Percentiles rank a stretch among this genome's conserved stretches.
These are phyloP conservation scores for Lentinula novae-zelandiae DNA, from an alignment of 1,284 basidiomycete species.

Conservation along the genomic window DNA sequence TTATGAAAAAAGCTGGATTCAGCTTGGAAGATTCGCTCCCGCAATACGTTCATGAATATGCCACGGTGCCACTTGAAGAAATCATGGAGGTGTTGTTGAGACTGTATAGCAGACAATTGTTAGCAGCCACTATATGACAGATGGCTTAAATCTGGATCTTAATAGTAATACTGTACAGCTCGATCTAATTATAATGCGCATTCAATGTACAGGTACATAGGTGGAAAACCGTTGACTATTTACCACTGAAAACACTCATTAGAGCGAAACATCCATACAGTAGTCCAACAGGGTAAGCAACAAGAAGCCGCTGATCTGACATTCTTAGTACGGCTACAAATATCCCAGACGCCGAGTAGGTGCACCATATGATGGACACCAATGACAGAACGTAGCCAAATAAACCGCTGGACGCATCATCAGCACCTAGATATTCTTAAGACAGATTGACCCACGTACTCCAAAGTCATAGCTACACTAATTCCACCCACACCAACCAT, in stretches of 20 bases:
- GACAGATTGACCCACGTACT: slow-evolving; percentile 54
- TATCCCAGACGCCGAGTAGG: slow-evolving; percentile 90
- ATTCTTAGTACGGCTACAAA: slow-evolving; percentile 92
- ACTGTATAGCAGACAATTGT: slow-evolving; percentile 77
- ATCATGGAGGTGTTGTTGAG: slow-evolving; percentile 81
- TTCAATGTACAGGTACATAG: background rate
- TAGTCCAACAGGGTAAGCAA: slow-evolving; percentile 91
- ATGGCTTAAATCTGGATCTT: background rate
- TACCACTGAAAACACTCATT: slow-evolving; percentile 76
- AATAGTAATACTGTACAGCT: background rate
- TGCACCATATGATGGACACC: slow-evolving; percentile 90
- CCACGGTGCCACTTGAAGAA: slow-evolving; percentile 77
- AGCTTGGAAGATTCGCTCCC: slow-evolving; percentile 79
- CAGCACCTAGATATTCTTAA: slow-evolving; percentile 4
- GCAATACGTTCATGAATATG: slow-evolving; percentile 85
- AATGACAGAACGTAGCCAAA: slow-evolving; percentile 82
- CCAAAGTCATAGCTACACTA: slow-evolving; percentile 84
- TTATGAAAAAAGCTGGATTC: slow-evolving; percentile 80
- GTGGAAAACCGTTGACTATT: background rate
- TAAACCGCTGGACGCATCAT: slow-evolving; percentile 49
- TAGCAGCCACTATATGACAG: slow-evolving; percentile 23
- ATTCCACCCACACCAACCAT: slow-evolving; percentile 95
- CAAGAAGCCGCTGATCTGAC: slow-evolving; percentile 89
- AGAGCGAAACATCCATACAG: slow-evolving; percentile 92
- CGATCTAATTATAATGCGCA: background rate